Evolutionary conservation across 257 asterid genomes (phyloP).

Genomic region (Lithospermum erythrorhizon): DNA sequence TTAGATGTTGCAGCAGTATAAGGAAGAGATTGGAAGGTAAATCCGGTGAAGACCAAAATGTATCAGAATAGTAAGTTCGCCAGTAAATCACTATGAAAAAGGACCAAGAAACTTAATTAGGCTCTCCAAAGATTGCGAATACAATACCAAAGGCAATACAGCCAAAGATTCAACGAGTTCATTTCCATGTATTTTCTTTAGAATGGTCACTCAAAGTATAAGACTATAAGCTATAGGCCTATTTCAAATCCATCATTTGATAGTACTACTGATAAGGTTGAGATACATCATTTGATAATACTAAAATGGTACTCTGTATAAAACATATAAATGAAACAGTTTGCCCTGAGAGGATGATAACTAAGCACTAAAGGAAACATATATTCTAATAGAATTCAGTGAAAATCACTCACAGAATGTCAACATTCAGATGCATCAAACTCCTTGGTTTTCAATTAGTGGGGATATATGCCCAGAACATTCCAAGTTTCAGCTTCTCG

Average conservation of each 20-base stretch:
- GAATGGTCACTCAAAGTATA: too few relatives aligned
- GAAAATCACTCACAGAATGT: neutral
- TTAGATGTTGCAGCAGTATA: neutral
- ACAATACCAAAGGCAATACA: too few relatives aligned
- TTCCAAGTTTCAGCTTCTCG: conserved; percentile 22
- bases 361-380: neutral
- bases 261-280: too few relatives aligned
- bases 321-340: neutral
- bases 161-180: too few relatives aligned
- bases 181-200: too few relatives aligned
- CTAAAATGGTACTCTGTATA: too few relatives aligned
- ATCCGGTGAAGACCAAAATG: neutral
- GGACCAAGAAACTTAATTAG: neutral
- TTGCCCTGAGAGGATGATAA: neutral
- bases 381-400: too few relatives aligned
- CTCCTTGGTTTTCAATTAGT: conserved; percentile 10
- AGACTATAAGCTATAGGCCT: too few relatives aligned
- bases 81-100: neutral
- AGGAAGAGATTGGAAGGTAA: neutral
- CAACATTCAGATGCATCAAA: conserved; percentile 1
- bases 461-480: neutral
- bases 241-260: too few relatives aligned
- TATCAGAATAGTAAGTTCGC: neutral
- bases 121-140: too few relatives aligned
- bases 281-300: too few relatives aligned